phyloP scores from a whole-genome alignment of 2,329 filamentous ascomycete genomes.

The Penicillium crustosum region DNA sequence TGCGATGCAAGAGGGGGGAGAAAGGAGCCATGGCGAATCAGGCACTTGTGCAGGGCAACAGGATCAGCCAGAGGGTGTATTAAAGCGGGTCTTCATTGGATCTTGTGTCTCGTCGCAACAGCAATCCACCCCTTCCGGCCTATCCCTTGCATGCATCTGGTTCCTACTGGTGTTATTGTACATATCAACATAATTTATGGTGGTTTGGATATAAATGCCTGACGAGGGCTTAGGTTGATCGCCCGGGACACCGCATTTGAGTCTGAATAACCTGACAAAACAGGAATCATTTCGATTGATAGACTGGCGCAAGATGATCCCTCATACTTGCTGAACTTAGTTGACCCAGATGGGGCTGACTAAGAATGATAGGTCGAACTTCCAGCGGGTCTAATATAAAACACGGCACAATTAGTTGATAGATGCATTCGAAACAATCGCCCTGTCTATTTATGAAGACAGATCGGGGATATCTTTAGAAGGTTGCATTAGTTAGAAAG shows the following conservation, averaged over 20 bases:
- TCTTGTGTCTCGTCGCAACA: constrained; percentile 27
- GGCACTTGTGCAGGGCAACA: constrained; percentile 28
- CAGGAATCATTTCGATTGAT: neutral
- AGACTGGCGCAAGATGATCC: constrained; percentile 1
- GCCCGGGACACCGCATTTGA: neutral
- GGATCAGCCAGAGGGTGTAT: constrained; percentile 26
- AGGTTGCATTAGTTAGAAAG: constrained; percentile 13
- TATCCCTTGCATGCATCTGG: constrained; percentile 25
- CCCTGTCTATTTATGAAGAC: neutral
- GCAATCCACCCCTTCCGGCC: constrained; percentile 18
- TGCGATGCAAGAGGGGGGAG: constrained; percentile 27
- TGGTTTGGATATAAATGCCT: constrained; percentile 28
- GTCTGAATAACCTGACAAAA: neutral
- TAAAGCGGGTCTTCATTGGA: constrained; percentile 26
- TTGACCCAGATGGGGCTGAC: neutral
- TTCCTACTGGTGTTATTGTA: constrained; percentile 19
- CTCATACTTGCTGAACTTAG: constrained; percentile 4
- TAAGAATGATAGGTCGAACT: constrained; percentile 18
- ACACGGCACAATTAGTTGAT: constrained; percentile 11
- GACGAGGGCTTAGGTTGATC: constrained; percentile 11
- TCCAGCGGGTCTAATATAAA: neutral
- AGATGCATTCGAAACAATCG: constrained; percentile 7
- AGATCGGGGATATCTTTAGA: constrained; percentile 5
- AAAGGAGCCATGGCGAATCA: constrained; percentile 25
- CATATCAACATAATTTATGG: constrained; percentile 5